Conservation (phyloP, 257 asterid species). For the Hygrophila difformis region DNA sequence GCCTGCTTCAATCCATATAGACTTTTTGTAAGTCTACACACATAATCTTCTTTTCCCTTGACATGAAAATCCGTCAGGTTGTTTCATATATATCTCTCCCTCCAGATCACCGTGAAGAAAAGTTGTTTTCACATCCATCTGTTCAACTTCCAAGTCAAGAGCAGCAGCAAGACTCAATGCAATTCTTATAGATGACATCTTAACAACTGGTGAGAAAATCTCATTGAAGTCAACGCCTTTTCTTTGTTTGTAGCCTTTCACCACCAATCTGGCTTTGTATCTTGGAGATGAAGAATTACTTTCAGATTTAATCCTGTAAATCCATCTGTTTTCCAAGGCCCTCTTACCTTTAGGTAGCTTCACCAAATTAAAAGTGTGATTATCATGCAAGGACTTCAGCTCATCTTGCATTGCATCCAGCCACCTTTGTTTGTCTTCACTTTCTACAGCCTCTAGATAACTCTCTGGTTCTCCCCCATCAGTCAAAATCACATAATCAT, state of each 20-base stretch:
- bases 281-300: neutral
- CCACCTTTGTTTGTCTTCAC: slow-evolving; percentile 6
- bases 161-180: neutral
- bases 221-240: neutral
- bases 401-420: slow-evolving; percentile 5
- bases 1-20: no score
- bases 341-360: slow-evolving; percentile 5
- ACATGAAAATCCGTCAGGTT: no score
- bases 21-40: no score
- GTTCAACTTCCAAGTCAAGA: neutral
- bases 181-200: neutral
- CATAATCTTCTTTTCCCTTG: no score
- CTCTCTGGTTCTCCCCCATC: slow-evolving; percentile 7
- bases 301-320: neutral
- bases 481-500: neutral
- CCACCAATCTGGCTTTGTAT: slow-evolving; percentile 1
- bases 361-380: slow-evolving; percentile 10
- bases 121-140: no score
- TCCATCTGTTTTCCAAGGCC: slow-evolving; percentile 5
- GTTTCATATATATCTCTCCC: no score
- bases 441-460: neutral
- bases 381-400: slow-evolving; percentile 10
- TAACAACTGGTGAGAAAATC: neutral
- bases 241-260: neutral
- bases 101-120: no score